Evolutionary conservation across 306 rosid genomes (phyloP).

Genomic region (Prosopis cineraria): DNA sequence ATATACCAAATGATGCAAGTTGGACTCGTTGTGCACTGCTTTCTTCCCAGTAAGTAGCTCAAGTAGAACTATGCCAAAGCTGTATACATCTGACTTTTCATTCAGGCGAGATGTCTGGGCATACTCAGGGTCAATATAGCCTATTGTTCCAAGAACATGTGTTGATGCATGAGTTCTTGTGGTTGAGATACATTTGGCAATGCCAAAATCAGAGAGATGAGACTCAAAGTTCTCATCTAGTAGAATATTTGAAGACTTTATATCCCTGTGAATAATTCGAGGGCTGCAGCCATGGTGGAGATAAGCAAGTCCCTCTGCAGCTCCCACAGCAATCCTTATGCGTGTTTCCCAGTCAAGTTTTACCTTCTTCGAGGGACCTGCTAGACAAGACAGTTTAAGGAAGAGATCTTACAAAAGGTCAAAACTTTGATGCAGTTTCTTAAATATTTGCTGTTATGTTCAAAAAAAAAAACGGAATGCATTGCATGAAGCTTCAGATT

Average conservation of each 20-base stretch:
- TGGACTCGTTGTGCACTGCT: slow-evolving; percentile 89
- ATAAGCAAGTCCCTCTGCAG: slow-evolving; percentile 93
- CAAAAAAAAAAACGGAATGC: not conserved
- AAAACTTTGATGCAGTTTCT: not conserved
- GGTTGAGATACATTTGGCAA: slow-evolving; percentile 82
- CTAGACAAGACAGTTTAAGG: not conserved
- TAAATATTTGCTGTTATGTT: not conserved
- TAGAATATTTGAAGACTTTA: slow-evolving; percentile 88
- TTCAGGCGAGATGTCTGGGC: slow-evolving; percentile 94
- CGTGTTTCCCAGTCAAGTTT: slow-evolving; percentile 86
- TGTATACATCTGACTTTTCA: slow-evolving; percentile 92
- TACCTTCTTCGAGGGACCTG: slow-evolving; percentile 72
- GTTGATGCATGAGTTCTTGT: slow-evolving; percentile 87
- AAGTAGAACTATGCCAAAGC: slow-evolving; percentile 90
- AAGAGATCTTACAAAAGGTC: not conserved
- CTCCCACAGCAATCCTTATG: slow-evolving; percentile 81
- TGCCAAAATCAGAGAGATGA: slow-evolving; percentile 92
- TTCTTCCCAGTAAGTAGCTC: slow-evolving; percentile 91
- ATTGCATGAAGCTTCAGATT: not conserved
- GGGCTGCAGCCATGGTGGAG: slow-evolving; percentile 95
- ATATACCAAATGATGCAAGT: slow-evolving; percentile 88
- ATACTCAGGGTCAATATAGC: slow-evolving; percentile 96
- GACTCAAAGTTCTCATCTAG: slow-evolving; percentile 88
- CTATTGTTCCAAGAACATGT: slow-evolving; percentile 89
- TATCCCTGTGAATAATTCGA: slow-evolving; percentile 90